Percentiles rank a stretch among this genome's conserved stretches.
Conservation (phyloP, 1,284 basidiomycete genomes). For the Afroboletus lepidellus region DNA sequence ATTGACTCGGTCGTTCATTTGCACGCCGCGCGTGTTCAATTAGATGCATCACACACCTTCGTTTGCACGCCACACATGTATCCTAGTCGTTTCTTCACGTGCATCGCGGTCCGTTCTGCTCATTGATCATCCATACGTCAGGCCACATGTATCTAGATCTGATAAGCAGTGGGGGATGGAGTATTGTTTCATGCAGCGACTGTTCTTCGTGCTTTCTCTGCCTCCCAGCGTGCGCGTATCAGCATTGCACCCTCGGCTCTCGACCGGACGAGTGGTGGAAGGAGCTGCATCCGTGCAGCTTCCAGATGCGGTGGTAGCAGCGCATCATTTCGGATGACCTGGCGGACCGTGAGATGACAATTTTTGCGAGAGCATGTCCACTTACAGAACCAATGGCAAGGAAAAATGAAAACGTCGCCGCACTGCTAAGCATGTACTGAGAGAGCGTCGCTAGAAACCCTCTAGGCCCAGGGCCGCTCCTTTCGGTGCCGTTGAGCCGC, state of each 20-base stretch:
- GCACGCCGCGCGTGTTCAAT: conserved; percentile 29
- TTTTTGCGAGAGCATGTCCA: not conserved
- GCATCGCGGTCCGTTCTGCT: conserved; percentile 10
- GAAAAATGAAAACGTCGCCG: conserved; percentile 85
- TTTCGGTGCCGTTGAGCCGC: conserved; percentile 33
- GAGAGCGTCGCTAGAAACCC: conserved; percentile 86
- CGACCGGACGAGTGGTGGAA: conserved; percentile 52
- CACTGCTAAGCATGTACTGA: conserved; percentile 92
- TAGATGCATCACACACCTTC: conserved; percentile 9
- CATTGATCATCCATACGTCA: conserved; percentile 7
- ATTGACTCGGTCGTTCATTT: conserved; percentile 21
- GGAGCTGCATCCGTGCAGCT: conserved; percentile 56
- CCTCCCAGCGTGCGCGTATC: conserved; percentile 70
- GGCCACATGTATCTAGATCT: conserved; percentile 14
- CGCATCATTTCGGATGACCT: conserved; percentile 77
- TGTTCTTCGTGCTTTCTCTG: conserved; percentile 46
- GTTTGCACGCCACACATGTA: conserved; percentile 19
- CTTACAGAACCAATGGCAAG: conserved; percentile 79
- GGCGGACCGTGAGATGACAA: conserved; percentile 8
- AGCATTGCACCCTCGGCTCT: conserved; percentile 63
- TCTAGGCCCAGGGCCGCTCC: conserved; percentile 84
- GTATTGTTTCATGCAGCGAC: conserved; percentile 6
- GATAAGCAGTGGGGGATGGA: conserved; percentile 7
- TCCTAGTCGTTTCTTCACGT: conserved; percentile 13
- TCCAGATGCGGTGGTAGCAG: conserved; percentile 57